Conservation (phyloP, 164 flowering plant genomes). For the Malania oleifera region DNA sequence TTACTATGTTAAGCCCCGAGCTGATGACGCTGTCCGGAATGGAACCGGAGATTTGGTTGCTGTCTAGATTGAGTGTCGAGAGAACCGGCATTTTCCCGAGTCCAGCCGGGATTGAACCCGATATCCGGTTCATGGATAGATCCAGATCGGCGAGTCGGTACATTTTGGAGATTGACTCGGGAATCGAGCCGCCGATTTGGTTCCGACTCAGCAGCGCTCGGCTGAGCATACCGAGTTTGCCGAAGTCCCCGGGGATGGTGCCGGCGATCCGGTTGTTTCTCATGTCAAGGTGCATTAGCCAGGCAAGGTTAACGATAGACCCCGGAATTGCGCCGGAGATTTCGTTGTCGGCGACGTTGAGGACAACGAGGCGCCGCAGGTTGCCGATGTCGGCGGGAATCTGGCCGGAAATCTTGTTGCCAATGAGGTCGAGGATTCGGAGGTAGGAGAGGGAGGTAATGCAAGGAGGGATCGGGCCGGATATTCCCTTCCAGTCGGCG, state of each 20-base stretch:
- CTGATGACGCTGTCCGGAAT: conserved; percentile 32
- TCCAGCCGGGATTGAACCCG: conserved; percentile 43
- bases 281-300: conserved; percentile 44
- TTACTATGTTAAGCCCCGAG: conserved; percentile 40
- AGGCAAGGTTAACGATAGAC: conserved; percentile 28
- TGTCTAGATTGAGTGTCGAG: conserved; percentile 41
- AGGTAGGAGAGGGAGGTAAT: conserved; percentile 31
- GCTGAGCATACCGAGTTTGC: conserved; percentile 45
- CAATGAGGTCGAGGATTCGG: conserved; percentile 43
- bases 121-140: conserved; percentile 36
- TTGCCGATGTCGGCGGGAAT: conserved; percentile 47
- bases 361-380: conserved; percentile 29
- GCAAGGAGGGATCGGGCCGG: conserved; percentile 53
- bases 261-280: conserved; percentile 45
- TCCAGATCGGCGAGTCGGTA: conserved; percentile 52
- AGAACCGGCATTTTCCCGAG: conserved; percentile 52
- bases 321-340: conserved; percentile 43
- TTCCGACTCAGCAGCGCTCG: conserved; percentile 45
- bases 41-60: conserved; percentile 35
- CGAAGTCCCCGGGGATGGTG: conserved; percentile 36
- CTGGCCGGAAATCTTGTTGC: conserved; percentile 43
- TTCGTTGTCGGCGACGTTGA: conserved; percentile 50
- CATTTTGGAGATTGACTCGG: conserved; percentile 34
- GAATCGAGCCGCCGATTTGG: conserved; percentile 46
- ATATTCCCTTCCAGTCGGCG: conserved; percentile 63